Evolutionary conservation across 768 basidiomycete species (phyloP), one percentile per base, ranked within the genome.

Genomic region (Mycena sanguinolenta): DNA sequence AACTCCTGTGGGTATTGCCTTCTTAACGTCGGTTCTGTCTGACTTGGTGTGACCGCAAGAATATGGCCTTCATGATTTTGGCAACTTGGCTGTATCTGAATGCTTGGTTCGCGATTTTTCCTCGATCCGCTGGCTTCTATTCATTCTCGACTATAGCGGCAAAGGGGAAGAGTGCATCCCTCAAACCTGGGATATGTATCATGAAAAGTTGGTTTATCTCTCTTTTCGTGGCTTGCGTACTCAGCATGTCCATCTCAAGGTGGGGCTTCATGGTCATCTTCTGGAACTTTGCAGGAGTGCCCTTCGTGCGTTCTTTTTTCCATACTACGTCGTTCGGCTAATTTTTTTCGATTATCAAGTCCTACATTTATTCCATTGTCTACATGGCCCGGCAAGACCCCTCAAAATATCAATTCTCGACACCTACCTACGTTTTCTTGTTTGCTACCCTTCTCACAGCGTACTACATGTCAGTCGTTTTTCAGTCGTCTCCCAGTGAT

Each of bases 151-250:
- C 36, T 46, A 38, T 65, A 94, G 93, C 77, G 94, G 89, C 69
- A 98, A 98, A 80, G 96, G 93, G 50, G 96, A 97, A 76, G 96
- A 97, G 77, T 96, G 94, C 76, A 96, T 97, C 71, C 95, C 95
- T 8, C 95, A 97, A 80, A 97, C 96, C 2, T 99, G 98, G 97
- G 98, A 98, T 76, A 99, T 99, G 95, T 98, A 92, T 85, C 95
- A 97, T 75, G 97, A 99, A 78, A 99, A 99, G 88, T 93, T 82
- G 71, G 85, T 7, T 30, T 70, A 16, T 53, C 34, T 34, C 23
- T 32, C 7, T 54, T n/a, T n/a, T n/a, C n/a, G 16, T 32, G 13
- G 39, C 34, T 57, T 61, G 30, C 25, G 27, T 68, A 17, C 28
- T 46, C 4, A 32, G n/a, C n/a, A n/a, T 68, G 60, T 8, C 58